Evolutionary conservation across 2,329 filamentous ascomycete species (phyloP), one percentile per base, ranked within the genome.

Genomic region (Arthrobotrys entomopaga): DNA sequence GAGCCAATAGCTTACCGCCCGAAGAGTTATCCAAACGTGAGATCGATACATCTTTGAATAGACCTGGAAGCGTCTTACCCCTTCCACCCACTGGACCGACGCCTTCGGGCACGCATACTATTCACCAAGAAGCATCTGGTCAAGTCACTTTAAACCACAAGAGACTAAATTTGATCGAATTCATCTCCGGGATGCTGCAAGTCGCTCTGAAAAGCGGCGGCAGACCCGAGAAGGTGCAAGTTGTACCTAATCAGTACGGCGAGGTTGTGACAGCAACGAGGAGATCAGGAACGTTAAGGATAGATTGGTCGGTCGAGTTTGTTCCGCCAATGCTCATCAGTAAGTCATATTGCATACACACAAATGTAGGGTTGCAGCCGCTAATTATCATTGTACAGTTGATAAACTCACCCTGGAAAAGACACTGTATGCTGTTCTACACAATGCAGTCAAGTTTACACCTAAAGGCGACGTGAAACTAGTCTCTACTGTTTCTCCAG

Each of bases 371-470:
- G 26, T 4, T 26, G 8, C 8, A 19, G 19, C 24, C 7, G 24
- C 52, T 50, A 42, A 49, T 34, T 34, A 34, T 53, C 22, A 26
- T 43, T 69, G 56, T 42, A 29, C 56, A 65, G 75, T 76, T 54
- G 75, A 78, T 57, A 75, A 76, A 57, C 75, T 76, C 54, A 77
- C 77, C 77, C 79, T 43, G 77, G 81, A 73, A 76, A 87, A 84
- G 78, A 83, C 84, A 77, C 84, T 86, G 29, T 87, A 82, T 46
- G 86, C 82, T 79, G 82, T 88, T 13, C 83, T 87, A 38, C 80
- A 87, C 54, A 91, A 91, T 79, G 89, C 89, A 2, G 84, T 90
- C 78, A 91, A 91, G 79, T 91, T 91, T 78, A 91, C 89, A 0
- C 87, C 90, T 66, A 83, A 84, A 64, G 89, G 89, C 5, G 83